A percentile compares a stretch with the other conserved stretches of the same genome.
These are phyloP conservation scores for Volutella citrinella DNA, from an alignment of 2,329 filamentous ascomycete species.

Conservation along the genomic window DNA sequence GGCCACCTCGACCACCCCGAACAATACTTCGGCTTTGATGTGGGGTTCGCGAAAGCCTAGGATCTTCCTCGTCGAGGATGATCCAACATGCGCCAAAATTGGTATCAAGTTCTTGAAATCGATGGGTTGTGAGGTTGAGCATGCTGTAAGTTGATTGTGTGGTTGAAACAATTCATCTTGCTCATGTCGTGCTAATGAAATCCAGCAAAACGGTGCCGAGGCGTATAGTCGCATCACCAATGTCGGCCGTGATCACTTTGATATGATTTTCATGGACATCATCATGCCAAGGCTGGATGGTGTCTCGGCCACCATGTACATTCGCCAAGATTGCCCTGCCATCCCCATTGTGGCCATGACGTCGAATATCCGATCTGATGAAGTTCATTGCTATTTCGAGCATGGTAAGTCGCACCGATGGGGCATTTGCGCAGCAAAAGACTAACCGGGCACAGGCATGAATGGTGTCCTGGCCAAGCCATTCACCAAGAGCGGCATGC, in stretches of 20 bases:
- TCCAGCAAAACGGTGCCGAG: constrained; percentile 71
- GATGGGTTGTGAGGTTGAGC: constrained; percentile 65
- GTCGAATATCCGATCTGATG: constrained; percentile 93
- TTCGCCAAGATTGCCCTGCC: constrained; percentile 78
- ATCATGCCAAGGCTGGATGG: constrained; percentile 97
- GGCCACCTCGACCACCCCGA: constrained; percentile 18
- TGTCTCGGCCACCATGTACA: constrained; percentile 89
- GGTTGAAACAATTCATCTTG: not conserved
- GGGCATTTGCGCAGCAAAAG: constrained; percentile 7
- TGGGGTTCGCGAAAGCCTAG: constrained; percentile 67
- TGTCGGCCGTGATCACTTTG: constrained; percentile 47
- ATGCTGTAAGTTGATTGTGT: constrained; percentile 52
- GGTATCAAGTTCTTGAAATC: constrained; percentile 65
- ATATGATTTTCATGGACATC: constrained; percentile 84
- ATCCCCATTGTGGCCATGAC: constrained; percentile 98
- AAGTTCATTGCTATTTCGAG: constrained; percentile 95
- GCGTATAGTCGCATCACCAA: constrained; percentile 79
- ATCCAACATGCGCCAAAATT: constrained; percentile 64
- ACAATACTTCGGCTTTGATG: constrained; percentile 40
- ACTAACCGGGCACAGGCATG: constrained; percentile 64
- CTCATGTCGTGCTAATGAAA: constrained; percentile 11
- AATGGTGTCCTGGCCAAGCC: constrained; percentile 96
- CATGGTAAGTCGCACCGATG: constrained; percentile 64
- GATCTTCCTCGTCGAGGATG: constrained; percentile 87
- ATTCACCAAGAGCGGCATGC: constrained; percentile 85